Evolutionary conservation across 306 rosid genomes (phyloP), one percentile per base, ranked within the genome.

Genomic region (Lathyrus aphaca): DNA sequence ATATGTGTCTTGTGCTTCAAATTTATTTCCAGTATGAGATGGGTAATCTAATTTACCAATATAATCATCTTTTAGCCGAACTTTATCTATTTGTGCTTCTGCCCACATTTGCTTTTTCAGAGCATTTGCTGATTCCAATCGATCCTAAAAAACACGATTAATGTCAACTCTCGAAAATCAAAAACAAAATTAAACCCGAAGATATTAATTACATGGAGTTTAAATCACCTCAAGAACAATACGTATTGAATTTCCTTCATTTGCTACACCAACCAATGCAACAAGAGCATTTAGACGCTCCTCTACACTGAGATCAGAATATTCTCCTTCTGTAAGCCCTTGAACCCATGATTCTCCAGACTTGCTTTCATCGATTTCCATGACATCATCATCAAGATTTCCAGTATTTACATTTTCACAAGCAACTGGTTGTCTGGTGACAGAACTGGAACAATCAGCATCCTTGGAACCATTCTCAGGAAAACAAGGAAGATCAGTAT

Each of bases 71-170:
- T 84, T 95, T 30, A 83, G 67, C 61, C 99, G 95, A 79, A 86
- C 72, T 89, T 95, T 95, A 66, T 95, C 97, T 75, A 91, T 85
- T 85, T 88, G 99, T 23, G 99, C 97, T 68, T 95, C 99, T 15
- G 96, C 92, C 97, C 91, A 95, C 99, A 95, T 91, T 85, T 95
- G 99, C 89, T 95, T 95, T 90, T 95, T 91, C 74, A 95, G 83
- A 66, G 96, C 87, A 86, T 89, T 95, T 68, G 99, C 96, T 66
- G 95, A 91, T 83, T 95, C 99, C 90, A 95, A 69, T 17, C 99
- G 99, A 77, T 91, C 97, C 99, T 95, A 86, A 73, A 68, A 71
- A 78, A 64, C 43, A 38, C 19, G 39, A 35, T 13, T 61, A 17
- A 72, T 12, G 71, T 86, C 82, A 84, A 72, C 78, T 68, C 54